Percentiles rank a stretch among this genome's conserved stretches.
These are phyloP conservation scores for Trichoderma sp. DNA, from an alignment of 2,329 filamentous ascomycete species.

Conservation along the genomic window DNA sequence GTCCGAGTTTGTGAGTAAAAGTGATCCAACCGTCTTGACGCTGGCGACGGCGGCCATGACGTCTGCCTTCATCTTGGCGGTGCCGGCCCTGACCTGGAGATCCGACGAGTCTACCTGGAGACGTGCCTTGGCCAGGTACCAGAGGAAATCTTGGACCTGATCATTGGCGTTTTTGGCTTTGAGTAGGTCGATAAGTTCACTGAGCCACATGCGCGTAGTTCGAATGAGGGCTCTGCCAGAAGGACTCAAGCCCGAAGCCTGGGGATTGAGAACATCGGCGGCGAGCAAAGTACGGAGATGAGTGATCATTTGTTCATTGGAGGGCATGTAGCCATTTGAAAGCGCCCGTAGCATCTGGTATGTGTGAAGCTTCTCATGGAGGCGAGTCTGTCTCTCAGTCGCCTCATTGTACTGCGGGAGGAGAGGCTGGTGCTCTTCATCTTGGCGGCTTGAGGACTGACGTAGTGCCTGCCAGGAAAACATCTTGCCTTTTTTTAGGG, in stretches of 20 bases:
- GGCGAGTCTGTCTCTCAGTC: constrained; percentile 71
- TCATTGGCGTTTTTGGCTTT: constrained; percentile 80
- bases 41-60: constrained; percentile 65
- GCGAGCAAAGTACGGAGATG: constrained; percentile 79
- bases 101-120: constrained; percentile 45
- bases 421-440: constrained; percentile 72
- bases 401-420: constrained; percentile 87
- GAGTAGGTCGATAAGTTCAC: constrained; percentile 78
- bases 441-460: constrained; percentile 37
- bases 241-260: constrained; percentile 68
- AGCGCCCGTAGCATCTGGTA: constrained; percentile 90
- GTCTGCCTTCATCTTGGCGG: constrained; percentile 38
- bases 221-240: constrained; percentile 74
- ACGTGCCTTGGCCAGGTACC: constrained; percentile 76
- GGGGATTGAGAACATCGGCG: constrained; percentile 75
- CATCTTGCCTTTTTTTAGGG: neutral
- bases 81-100: constrained; percentile 32
- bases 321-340: constrained; percentile 85
- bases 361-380: constrained; percentile 87
- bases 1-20: constrained; percentile 88
- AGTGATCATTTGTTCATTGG: constrained; percentile 78
- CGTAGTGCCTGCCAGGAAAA: constrained; percentile 14
- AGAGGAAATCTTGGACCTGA: constrained; percentile 89
- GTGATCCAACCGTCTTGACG: constrained; percentile 75
- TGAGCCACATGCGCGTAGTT: constrained; percentile 71